phyloP scores from a whole-genome alignment of 805 yeast species.

The Saturnispora gosingensis region DNA sequence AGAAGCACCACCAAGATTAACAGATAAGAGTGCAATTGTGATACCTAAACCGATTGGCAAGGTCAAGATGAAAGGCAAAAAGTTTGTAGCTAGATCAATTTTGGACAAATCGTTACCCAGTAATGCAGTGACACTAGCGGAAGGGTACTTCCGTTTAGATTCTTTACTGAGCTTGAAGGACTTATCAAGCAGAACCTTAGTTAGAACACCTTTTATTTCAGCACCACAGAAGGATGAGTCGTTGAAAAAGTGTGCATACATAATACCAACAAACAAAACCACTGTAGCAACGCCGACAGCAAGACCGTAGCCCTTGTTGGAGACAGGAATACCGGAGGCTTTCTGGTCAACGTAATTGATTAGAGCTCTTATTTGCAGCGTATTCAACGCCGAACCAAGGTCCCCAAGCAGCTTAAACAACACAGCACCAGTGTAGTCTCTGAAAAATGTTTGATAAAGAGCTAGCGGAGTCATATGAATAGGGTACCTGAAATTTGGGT shows the following conservation, averaged over 20 bases:
- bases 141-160: constrained; percentile 51
- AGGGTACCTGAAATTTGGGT: constrained; percentile 36
- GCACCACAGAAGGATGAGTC: constrained; percentile 57
- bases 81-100: constrained; percentile 66
- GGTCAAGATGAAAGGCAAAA: constrained; percentile 53
- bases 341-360: constrained; percentile 54
- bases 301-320: constrained; percentile 59
- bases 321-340: constrained; percentile 36
- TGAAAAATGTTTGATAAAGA: constrained; percentile 40
- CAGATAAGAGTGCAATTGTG: constrained; percentile 52
- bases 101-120: constrained; percentile 78
- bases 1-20: constrained; percentile 64
- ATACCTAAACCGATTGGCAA: constrained; percentile 59
- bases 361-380: constrained; percentile 55
- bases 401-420: constrained; percentile 38
- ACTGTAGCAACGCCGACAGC: constrained; percentile 60
- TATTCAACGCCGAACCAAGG: constrained; percentile 45
- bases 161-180: constrained; percentile 50
- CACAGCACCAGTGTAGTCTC: constrained; percentile 34
- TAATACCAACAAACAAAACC: constrained; percentile 39
- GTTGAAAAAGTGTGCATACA: constrained; percentile 57
- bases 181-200: constrained; percentile 62
- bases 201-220: constrained; percentile 58
- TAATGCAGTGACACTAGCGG: constrained; percentile 64
- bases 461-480: constrained; percentile 36